Conservation (phyloP, 176 grass and related monocot species). For the Lolium rigidum region DNA sequence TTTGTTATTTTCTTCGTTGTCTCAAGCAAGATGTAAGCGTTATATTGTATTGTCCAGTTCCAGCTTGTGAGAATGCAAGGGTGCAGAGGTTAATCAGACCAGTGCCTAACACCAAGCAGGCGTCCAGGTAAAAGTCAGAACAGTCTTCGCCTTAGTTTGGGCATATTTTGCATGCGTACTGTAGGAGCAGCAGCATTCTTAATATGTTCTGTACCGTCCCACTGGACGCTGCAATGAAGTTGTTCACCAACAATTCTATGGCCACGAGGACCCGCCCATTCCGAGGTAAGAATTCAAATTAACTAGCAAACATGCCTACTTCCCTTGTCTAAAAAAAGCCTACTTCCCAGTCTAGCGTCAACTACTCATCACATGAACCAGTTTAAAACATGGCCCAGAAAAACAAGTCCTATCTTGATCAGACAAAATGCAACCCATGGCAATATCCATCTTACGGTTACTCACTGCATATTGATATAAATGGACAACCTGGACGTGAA, state of each 20-base stretch:
- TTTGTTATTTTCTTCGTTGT: neutral
- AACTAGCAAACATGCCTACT: neutral
- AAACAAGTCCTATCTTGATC: neutral
- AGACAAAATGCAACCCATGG: neutral
- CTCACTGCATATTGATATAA: too few species aligned
- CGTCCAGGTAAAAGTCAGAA: neutral
- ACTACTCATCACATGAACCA: neutral
- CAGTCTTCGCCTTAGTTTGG: too few species aligned
- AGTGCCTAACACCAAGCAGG: neutral
- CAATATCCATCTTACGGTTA: neutral
- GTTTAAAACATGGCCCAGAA: neutral
- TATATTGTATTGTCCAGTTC: neutral
- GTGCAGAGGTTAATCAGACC: neutral
- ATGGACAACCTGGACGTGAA: too few species aligned
- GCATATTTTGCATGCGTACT: slow-evolving; percentile 2
- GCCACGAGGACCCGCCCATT: neutral
- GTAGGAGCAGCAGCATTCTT: neutral
- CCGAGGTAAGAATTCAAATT: slow-evolving; percentile 14
- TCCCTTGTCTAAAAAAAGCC: neutral
- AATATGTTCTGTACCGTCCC: slow-evolving; percentile 2
- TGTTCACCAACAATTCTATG: slow-evolving; percentile 13
- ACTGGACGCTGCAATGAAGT: slow-evolving; percentile 7
- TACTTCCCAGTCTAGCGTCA: neutral
- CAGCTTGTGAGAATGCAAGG: neutral
- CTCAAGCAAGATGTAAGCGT: neutral